phyloP scores from a whole-genome alignment of 139 green algal genomes.

The Trebouxia sp. region DNA sequence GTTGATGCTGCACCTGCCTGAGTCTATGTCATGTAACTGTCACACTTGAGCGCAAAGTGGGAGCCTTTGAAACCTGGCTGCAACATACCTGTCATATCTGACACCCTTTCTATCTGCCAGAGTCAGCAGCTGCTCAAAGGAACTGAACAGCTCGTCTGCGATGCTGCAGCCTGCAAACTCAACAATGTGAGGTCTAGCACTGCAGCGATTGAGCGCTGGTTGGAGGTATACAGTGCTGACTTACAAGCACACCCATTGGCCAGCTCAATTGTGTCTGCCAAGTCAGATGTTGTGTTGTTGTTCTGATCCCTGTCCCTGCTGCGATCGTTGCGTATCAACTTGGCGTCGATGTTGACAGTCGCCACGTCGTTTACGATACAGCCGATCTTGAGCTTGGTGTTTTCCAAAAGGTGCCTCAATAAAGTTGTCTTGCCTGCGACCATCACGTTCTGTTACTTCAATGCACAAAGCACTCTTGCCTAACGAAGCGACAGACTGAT shows the following conservation, averaged over 20 bases:
- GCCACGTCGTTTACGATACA: conserved; percentile 97
- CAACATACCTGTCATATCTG: conserved; percentile 67
- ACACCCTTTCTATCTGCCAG: conserved; percentile 71
- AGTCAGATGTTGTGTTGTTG: conserved; percentile 57
- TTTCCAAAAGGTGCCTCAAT: conserved; percentile 83
- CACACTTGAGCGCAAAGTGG: too few species aligned
- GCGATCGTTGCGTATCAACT: conserved; percentile 64
- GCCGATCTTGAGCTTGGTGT: conserved; percentile 82
- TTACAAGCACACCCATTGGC: conserved; percentile 92
- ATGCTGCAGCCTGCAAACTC: conserved; percentile 73
- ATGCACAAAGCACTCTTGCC: too few species aligned
- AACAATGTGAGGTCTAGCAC: too few species aligned
- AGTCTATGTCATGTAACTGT: too few species aligned
- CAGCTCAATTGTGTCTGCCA: conserved; percentile 93
- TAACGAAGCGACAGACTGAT: too few species aligned
- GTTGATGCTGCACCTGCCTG: too few species aligned
- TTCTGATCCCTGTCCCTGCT: conserved; percentile 30
- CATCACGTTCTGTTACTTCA: background rate
- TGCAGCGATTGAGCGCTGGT: background rate
- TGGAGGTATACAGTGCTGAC: conserved; percentile 15
- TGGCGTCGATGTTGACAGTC: conserved; percentile 92
- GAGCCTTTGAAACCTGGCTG: background rate
- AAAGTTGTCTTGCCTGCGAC: conserved; percentile 89
- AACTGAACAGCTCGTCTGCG: conserved; percentile 88
- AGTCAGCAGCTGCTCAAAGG: conserved; percentile 83